Evolutionary conservation across 331 rosid species (phyloP), one percentile per base, ranked within the genome.

Genomic region (Quercus phellos): DNA sequence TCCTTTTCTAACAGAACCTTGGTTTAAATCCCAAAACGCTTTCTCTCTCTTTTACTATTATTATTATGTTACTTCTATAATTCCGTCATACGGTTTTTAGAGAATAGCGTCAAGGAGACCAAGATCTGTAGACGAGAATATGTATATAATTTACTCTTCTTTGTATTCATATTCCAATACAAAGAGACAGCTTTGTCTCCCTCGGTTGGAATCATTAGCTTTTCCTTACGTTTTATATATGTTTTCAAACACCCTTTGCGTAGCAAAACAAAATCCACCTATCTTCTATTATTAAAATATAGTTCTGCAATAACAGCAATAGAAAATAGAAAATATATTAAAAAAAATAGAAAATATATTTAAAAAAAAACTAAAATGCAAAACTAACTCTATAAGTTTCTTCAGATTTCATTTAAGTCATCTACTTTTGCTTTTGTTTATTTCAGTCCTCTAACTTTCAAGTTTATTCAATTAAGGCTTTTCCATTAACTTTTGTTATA

Each of bases 161-260:
- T 42, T 85, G 90, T 86, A 88, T 81, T 84, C 88, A 79, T 82
- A 90, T 90, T 84, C 84, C 88, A 74, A 77, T 84, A 89, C 87
- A 86, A 78, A 81, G 89, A 87, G 96, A 92, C 95, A 92, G 66
- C 89, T 75, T 80, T 89, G 90, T 87, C 93, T 78, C 89, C 92
- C 81, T 73, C 60, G 85, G 81, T 90, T 78, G 85, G 84, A 83
- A 86, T 87, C 81, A 81, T 80, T 32, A 72, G 61, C 74, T 81
- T 55, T 61, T 74, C 53, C 21, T 11, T 17, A 4, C 46, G 3
- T n/a, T 19, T 6, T 14, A 32, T 7, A 66, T 19, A 16, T 30
- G 21, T 59, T 64, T 59, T 51, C 61, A 35, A 68, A 16, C 67
- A 29, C 26, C 1, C 27, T 76, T 60, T 68, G 68, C 77, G 72